These are phyloP conservation scores for Diplodia sapinea DNA, from an alignment of 2,329 filamentous ascomycete species.

Conservation along the genomic window DNA sequence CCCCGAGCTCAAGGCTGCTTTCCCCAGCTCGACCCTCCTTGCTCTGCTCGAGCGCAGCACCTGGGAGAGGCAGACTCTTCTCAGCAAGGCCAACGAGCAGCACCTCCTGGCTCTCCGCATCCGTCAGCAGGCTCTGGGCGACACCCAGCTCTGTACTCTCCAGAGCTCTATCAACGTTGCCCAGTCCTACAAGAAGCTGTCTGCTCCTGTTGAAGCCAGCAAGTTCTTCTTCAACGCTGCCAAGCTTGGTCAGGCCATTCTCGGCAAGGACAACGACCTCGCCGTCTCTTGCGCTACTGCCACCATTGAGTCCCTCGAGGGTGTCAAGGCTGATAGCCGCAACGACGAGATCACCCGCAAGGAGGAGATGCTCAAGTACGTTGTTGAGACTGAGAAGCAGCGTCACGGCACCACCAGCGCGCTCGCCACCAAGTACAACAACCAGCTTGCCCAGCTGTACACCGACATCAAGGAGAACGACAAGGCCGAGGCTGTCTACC, in stretches of 20 bases:
- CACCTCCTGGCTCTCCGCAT: constrained; percentile 30
- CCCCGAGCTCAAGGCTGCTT: constrained; percentile 52
- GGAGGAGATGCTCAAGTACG: constrained; percentile 38
- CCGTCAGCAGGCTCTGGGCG: constrained; percentile 30
- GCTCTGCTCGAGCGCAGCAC: constrained; percentile 59
- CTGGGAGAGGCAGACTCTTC: constrained; percentile 42
- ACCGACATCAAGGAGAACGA: constrained; percentile 36
- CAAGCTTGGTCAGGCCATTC: constrained; percentile 35
- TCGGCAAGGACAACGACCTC: constrained; percentile 30
- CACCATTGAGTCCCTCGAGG: constrained; percentile 16
- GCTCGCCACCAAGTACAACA: constrained; percentile 35
- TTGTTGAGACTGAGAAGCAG: constrained; percentile 36
- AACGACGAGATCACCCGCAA: constrained; percentile 35
- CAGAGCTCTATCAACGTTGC: constrained; percentile 32
- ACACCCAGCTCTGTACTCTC: constrained; percentile 20
- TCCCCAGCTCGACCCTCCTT: constrained; percentile 56
- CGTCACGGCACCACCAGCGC: constrained; percentile 34
- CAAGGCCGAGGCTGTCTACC: constrained; percentile 38
- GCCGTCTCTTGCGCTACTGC: constrained; percentile 32
- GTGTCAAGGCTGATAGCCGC: constrained; percentile 22
- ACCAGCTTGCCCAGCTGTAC: constrained; percentile 38
- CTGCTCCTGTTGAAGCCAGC: constrained; percentile 43
- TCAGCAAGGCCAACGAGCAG: constrained; percentile 30
- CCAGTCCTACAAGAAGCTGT: constrained; percentile 29
- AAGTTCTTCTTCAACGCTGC: constrained; percentile 44